A percentile compares a stretch with the other conserved stretches of the same genome.
phyloP scores from a whole-genome alignment of 345 rosid species.

The Lumnitzera littorea region DNA sequence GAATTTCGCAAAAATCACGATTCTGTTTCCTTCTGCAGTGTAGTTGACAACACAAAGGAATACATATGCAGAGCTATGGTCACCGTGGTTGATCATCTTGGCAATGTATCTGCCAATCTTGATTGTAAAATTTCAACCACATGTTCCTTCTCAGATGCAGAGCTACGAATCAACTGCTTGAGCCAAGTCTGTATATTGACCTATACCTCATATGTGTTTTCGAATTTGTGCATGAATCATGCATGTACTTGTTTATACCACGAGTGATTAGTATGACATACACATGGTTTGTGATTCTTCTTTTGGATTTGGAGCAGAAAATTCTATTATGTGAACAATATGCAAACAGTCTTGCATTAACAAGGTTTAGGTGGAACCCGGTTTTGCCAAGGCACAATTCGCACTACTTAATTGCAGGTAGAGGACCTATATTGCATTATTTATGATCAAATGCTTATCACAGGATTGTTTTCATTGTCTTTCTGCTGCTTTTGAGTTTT shows the following conservation, averaged over 20 bases:
- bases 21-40: conserved; percentile 23
- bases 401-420: conserved; percentile 44
- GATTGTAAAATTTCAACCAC: conserved; percentile 23
- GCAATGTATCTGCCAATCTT: conserved; percentile 51
- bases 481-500: not conserved
- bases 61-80: conserved; percentile 56
- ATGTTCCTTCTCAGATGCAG: conserved; percentile 30
- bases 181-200: conserved; percentile 35
- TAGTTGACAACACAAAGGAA: conserved; percentile 55
- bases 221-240: too few species aligned
- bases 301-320: conserved; percentile 26
- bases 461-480: not conserved
- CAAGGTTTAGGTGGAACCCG: conserved; percentile 31
- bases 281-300: not conserved
- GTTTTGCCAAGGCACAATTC: conserved; percentile 31
- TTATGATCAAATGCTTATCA: not conserved
- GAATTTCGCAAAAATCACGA: too few species aligned
- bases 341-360: conserved; percentile 36
- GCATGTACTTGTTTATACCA: too few species aligned
- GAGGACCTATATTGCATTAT: not conserved
- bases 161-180: conserved; percentile 43
- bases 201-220: not conserved
- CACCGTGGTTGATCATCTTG: conserved; percentile 61
- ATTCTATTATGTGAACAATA: conserved; percentile 33
- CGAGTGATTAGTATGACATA: not conserved